Evolutionary conservation across 2,329 filamentous ascomycete species (phyloP).

Genomic region (Penicillium nordicum): DNA sequence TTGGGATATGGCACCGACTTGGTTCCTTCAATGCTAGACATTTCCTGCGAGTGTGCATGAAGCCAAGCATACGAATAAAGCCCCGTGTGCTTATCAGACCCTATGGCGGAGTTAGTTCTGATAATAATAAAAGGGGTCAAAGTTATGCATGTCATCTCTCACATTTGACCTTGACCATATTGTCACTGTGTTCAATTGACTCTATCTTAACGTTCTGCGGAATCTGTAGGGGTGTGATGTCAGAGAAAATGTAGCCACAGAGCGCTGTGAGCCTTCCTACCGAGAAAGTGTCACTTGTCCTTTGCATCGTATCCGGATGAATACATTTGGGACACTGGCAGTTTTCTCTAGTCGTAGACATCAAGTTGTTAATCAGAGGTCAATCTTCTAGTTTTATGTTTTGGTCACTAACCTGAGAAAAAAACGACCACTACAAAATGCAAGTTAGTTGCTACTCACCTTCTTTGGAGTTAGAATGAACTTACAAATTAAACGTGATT

Average conservation of each 20-base stretch:
- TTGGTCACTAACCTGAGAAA: constrained; percentile 17
- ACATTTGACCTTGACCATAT: constrained; percentile 53
- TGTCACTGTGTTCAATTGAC: constrained; percentile 30
- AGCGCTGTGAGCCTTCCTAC: constrained; percentile 38
- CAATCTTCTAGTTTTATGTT: not conserved
- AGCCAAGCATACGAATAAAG: constrained; percentile 65
- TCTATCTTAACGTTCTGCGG: constrained; percentile 42
- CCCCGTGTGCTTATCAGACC: constrained; percentile 68
- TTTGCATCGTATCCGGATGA: constrained; percentile 67
- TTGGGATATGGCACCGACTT: not conserved
- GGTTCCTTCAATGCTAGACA: constrained; percentile 9
- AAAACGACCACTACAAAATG: constrained; percentile 14
- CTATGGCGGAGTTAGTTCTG: constrained; percentile 40
- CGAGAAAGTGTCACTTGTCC: constrained; percentile 65
- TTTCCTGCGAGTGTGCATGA: constrained; percentile 42
- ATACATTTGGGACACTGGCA: constrained; percentile 67
- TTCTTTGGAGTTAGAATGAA: not conserved
- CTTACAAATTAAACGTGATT: not conserved
- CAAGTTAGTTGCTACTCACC: not conserved
- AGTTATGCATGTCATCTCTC: constrained; percentile 15
- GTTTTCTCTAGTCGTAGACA: constrained; percentile 57
- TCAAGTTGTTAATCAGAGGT: not conserved
- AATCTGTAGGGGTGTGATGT: constrained; percentile 39
- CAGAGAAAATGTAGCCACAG: not conserved
- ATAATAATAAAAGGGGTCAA: not conserved